Evolutionary conservation across 768 basidiomycete genomes (phyloP).

Genomic region (Boletus pseudopeckii): DNA sequence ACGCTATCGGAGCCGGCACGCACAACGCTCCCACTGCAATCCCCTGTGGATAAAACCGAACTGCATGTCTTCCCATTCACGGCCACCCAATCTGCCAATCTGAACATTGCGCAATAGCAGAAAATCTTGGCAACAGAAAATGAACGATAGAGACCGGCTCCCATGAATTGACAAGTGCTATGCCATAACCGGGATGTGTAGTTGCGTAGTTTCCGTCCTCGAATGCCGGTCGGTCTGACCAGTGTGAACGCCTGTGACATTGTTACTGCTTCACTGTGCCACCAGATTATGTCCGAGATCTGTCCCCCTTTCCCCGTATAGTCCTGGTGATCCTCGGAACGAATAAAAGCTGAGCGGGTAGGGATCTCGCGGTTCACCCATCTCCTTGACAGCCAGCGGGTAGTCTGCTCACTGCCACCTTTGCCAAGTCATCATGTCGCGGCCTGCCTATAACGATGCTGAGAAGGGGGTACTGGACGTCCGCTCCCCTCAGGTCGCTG

Average conservation of each 20-base stretch:
- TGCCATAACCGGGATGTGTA: slow-evolving; percentile 1
- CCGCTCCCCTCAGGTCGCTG: slow-evolving; percentile 32
- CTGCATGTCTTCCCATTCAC: background rate
- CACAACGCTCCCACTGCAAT: background rate
- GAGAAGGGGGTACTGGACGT: slow-evolving; percentile 58
- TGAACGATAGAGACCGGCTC: slow-evolving; percentile 6
- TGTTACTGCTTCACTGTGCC: background rate
- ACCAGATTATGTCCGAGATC: slow-evolving; percentile 20
- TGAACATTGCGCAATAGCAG: background rate
- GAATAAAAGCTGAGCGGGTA: slow-evolving; percentile 25
- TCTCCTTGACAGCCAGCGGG: slow-evolving; percentile 7
- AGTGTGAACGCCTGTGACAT: slow-evolving; percentile 14
- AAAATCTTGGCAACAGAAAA: background rate
- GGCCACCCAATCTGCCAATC: background rate
- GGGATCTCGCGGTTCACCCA: background rate
- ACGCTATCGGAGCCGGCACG: slow-evolving; percentile 11
- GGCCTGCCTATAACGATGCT: slow-evolving; percentile 46
- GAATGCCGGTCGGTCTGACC: background rate
- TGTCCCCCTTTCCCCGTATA: slow-evolving; percentile 10
- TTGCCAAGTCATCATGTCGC: slow-evolving; percentile 38
- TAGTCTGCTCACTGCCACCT: slow-evolving; percentile 12
- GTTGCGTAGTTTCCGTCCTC: background rate
- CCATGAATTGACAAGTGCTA: slow-evolving; percentile 6
- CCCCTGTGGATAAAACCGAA: background rate
- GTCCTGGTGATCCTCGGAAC: background rate